Conservation (phyloP, 768 basidiomycete genomes). For the Lyophyllum decastes region DNA sequence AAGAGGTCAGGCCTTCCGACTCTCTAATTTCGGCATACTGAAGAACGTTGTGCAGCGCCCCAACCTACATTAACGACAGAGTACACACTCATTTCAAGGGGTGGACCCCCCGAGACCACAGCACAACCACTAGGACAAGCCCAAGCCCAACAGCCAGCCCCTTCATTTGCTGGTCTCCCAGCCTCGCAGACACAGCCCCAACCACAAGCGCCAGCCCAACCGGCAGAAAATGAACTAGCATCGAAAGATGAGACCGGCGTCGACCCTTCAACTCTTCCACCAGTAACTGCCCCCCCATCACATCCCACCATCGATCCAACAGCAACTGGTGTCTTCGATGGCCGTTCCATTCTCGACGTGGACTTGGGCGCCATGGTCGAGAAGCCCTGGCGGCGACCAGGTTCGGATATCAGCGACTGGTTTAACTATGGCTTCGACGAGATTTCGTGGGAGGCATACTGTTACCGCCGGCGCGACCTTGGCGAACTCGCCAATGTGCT, state of each 20-base stretch:
- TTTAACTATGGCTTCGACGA: constrained; percentile 99
- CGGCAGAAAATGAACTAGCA: constrained; percentile 9
- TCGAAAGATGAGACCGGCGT: constrained; percentile 47
- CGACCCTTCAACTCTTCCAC: constrained; percentile 66
- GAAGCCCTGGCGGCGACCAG: constrained; percentile 91
- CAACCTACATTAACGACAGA: constrained; percentile 76
- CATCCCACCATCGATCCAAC: constrained; percentile 78
- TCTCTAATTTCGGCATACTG: neutral
- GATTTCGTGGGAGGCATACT: constrained; percentile 92
- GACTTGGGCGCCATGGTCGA: constrained; percentile 75
- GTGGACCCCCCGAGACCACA: constrained; percentile 34
- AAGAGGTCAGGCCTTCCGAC: constrained; percentile 24
- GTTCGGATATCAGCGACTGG: constrained; percentile 94
- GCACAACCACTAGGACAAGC: constrained; percentile 18
- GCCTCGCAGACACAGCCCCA: constrained; percentile 12
- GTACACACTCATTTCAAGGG: constrained; percentile 75
- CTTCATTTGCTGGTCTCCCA: constrained; percentile 20
- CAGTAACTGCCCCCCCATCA: constrained; percentile 71
- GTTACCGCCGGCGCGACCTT: constrained; percentile 78
- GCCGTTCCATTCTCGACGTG: constrained; percentile 82
- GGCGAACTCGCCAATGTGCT: constrained; percentile 79
- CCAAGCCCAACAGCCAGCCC: constrained; percentile 20
- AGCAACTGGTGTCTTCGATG: constrained; percentile 64
- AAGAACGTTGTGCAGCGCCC: constrained; percentile 29
- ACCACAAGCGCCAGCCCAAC: constrained; percentile 9